Evolutionary conservation across 2,329 filamentous ascomycete genomes (phyloP).

Genomic region (Alternaria panax): DNA sequence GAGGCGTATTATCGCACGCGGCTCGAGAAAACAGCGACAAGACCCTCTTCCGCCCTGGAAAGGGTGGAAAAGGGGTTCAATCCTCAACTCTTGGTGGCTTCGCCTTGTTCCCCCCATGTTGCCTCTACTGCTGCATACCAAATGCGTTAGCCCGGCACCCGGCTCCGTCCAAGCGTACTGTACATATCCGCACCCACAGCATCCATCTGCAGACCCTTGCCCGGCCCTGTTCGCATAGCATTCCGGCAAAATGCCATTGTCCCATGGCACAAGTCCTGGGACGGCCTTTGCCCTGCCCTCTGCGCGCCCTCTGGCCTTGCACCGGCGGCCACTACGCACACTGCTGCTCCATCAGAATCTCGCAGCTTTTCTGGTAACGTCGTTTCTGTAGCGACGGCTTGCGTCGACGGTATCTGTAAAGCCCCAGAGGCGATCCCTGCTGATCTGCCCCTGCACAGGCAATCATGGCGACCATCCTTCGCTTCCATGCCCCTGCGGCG

Average conservation of each 20-base stretch:
- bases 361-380: neutral
- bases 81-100: constrained; percentile 7
- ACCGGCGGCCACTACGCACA: neutral
- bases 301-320: neutral
- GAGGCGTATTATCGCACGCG: neutral
- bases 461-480: constrained; percentile 2
- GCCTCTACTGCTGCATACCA: neutral
- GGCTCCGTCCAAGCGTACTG: constrained; percentile 10
- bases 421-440: constrained; percentile 7
- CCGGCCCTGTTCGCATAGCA: constrained; percentile 14
- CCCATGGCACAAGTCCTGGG: neutral
- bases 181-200: constrained; percentile 15
- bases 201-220: constrained; percentile 11
- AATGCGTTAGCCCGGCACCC: constrained; percentile 11
- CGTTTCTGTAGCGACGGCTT: constrained; percentile 2
- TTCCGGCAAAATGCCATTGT: constrained; percentile 18
- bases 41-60: neutral
- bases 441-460: constrained; percentile 6
- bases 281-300: neutral
- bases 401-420: constrained; percentile 5
- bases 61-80: constrained; percentile 12
- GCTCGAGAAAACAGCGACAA: neutral
- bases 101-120: constrained; percentile 8
- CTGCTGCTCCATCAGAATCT: neutral
- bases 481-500: constrained; percentile 3